These are phyloP conservation scores for Hymenoscyphus fructigenus DNA, from an alignment of 2,329 filamentous ascomycete genomes.

Conservation along the genomic window DNA sequence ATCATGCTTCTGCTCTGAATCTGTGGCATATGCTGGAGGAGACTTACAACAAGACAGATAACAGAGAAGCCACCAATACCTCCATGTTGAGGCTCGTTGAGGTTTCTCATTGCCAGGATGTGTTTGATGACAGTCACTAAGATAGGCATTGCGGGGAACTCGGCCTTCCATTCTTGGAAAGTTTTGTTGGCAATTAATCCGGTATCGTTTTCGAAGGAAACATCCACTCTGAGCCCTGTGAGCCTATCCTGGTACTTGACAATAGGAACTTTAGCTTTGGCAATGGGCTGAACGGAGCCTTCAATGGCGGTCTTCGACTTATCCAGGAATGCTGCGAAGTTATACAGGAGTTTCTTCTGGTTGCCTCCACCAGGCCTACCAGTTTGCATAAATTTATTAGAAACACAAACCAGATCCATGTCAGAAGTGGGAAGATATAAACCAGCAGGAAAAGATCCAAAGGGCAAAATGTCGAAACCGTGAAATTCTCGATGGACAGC, in stretches of 20 bases:
- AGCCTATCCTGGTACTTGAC: conserved; percentile 82
- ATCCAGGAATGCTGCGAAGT: conserved; percentile 60
- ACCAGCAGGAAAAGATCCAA: conserved; percentile 92
- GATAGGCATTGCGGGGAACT: conserved; percentile 82
- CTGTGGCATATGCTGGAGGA: conserved; percentile 77
- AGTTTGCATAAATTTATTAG: conserved; percentile 51
- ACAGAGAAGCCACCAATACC: conserved; percentile 93
- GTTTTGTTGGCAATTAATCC: conserved; percentile 79
- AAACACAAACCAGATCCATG: conserved; percentile 88
- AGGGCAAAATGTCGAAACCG: conserved; percentile 63
- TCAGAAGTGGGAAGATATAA: conserved; percentile 76
- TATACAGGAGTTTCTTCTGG: conserved; percentile 47
- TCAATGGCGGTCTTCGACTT: conserved; percentile 55
- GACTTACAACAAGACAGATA: conserved; percentile 88
- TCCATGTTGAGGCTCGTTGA: conserved; percentile 89
- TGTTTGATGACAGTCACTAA: conserved; percentile 91
- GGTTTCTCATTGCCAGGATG: conserved; percentile 80
- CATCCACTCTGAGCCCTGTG: conserved; percentile 82
- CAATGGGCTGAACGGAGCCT: conserved; percentile 65
- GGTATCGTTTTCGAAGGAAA: conserved; percentile 90
- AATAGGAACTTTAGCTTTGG: conserved; percentile 79
- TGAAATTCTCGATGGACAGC: conserved; percentile 58
- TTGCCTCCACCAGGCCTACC: neutral
- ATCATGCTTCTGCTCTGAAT: conserved; percentile 60
- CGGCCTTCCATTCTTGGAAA: conserved; percentile 74